phyloP scores from a whole-genome alignment of 495 filamentous ascomycete species.

The Podospora conica region DNA sequence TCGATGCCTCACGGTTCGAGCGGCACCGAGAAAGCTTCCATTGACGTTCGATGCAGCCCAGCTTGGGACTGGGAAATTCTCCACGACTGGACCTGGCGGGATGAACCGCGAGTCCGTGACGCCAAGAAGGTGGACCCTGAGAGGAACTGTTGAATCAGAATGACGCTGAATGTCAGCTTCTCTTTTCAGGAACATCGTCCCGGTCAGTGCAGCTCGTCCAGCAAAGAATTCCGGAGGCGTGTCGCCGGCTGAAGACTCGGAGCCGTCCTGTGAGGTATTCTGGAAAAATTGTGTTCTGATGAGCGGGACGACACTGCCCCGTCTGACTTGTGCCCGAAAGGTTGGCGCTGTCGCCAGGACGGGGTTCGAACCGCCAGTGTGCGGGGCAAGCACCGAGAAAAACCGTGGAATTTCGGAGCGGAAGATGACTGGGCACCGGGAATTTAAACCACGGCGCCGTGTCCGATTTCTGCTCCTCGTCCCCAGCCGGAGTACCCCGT shows the following conservation, averaged over 20 bases:
- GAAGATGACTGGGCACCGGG: neutral
- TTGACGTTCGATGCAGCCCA: neutral
- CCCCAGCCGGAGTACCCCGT: neutral
- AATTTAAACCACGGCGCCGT: neutral
- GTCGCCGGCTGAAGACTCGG: no score
- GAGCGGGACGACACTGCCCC: neutral
- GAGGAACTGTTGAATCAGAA: neutral
- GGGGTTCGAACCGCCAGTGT: neutral
- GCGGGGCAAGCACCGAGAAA: neutral
- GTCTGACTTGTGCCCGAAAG: neutral
- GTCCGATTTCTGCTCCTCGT: neutral
- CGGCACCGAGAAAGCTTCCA: neutral
- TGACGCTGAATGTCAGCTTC: neutral
- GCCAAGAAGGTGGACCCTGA: neutral
- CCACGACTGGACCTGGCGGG: neutral
- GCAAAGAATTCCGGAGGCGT: no score
- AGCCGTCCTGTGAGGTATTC: no score
- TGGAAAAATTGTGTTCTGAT: neutral
- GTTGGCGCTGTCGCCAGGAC: neutral
- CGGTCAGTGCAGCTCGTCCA: no score
- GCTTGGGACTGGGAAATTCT: neutral
- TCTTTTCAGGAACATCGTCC: neutral
- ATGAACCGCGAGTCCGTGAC: neutral
- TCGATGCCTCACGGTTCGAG: no score
- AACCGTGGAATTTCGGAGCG: neutral